These are phyloP conservation scores for Mycena vulgaris DNA, from an alignment of 768 basidiomycete species.

Conservation along the genomic window DNA sequence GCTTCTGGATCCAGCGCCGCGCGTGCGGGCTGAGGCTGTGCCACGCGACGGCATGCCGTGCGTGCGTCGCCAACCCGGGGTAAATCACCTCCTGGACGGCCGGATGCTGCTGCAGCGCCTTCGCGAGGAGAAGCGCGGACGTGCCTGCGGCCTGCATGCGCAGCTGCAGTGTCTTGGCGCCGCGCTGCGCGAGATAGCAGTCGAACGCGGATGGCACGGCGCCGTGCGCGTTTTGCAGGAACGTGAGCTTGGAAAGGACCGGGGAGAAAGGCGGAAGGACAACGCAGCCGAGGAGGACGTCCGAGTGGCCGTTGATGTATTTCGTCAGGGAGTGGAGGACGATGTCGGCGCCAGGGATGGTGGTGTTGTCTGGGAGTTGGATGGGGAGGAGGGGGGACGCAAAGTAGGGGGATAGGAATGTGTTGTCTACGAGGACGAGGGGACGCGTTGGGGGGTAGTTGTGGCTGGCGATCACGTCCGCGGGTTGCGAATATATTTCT, in stretches of 20 bases:
- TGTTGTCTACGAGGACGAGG: conserved; percentile 93
- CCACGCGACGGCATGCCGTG: conserved; percentile 76
- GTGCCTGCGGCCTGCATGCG: conserved; percentile 90
- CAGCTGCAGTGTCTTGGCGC: conserved; percentile 91
- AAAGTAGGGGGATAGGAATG: conserved; percentile 95
- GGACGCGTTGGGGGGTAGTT: conserved; percentile 75
- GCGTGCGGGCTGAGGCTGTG: conserved; percentile 79
- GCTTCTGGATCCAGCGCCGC: conserved; percentile 67
- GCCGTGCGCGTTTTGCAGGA: conserved; percentile 92
- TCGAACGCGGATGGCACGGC: conserved; percentile 91
- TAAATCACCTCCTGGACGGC: conserved; percentile 89
- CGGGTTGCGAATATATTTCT: conserved; percentile 38
- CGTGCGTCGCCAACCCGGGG: conserved; percentile 82
- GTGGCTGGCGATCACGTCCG: conserved; percentile 50
- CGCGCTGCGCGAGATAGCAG: conserved; percentile 91
- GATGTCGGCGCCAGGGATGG: conserved; percentile 81
- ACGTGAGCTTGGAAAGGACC: conserved; percentile 74
- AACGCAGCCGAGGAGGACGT: conserved; percentile 91
- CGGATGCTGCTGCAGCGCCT: conserved; percentile 65
- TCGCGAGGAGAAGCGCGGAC: conserved; percentile 86
- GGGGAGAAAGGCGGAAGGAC: conserved; percentile 74
- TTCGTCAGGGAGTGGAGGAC: conserved; percentile 90
- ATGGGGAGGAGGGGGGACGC: conserved; percentile 80
- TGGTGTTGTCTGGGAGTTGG: conserved; percentile 29
- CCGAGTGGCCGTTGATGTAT: conserved; percentile 95